Base-by-base conservation (phyloP, 108 stramenopile genomes). In the Parmales sp. region DNA sequence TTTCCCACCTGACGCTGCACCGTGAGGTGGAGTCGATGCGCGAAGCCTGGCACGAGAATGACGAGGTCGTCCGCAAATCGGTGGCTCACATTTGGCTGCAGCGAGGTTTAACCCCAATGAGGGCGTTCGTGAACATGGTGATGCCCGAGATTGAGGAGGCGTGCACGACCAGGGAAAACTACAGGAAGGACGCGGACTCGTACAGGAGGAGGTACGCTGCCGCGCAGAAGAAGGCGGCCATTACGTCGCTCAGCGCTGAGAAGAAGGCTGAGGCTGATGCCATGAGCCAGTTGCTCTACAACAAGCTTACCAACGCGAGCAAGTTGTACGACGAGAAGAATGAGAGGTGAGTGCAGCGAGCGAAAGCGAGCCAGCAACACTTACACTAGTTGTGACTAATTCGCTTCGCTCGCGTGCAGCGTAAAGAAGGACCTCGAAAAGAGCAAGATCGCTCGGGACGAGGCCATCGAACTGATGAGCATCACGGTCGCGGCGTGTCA, bases 131-230 rank as follows among this genome's bases (percentile, higher is more conserved):
- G 9, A 60, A 60, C 26, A 28, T 13, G 26, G 54, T 60, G 11
- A 60, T 34, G 31, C 54, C 54, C 26, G 54, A 60, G 31, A 60
- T 60, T 34, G 54, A 60, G 54, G 54, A 60, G 3, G 54, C 54
- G 31, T 60, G 54, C 54, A 28, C 29, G 31, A 11, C 20, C 54
- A 11, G 54, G n/a, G 54, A 60, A 20, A 60, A 60, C 54, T 60
- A 60, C 26, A 60, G 54, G 20, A 60, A 60, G 54, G 54, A 60
- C 26, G 54, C 54, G 2, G 54, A 60, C 54, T 34, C 31, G 31
- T 60, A 60, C 31, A 60, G 54, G 54, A 60, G 54, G 54, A 60
- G 54, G 54, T 60, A 60, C 54, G 26, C 11, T 28, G 54, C 54
- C 26, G 26, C 54, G 1, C 29, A 60, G 54, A 60, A 60, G 54